Base-by-base conservation (phyloP, 164 flowering plant species). In the Dillenia suffruticosa region DNA sequence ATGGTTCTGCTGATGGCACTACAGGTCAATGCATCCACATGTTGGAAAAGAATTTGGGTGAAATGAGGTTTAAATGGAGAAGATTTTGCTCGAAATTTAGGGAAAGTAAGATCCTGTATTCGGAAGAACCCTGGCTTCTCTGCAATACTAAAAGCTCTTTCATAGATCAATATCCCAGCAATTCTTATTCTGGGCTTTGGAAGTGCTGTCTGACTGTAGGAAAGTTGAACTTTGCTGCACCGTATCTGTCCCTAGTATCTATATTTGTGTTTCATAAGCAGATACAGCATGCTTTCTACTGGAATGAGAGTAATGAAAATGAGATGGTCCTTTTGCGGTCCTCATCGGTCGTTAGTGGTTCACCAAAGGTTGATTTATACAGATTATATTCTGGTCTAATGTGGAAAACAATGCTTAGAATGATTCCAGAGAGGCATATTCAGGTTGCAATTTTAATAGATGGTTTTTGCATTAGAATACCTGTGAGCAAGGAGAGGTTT, bases 41-140 rank as follows among this genome's bases (percentile, higher is more conserved):
- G 74, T 44, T 85, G 65, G 72, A 75, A 63, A 63, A 51, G 40
- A 60, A 72, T 73, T 49, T 92, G 50, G 74, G 74, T 72, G 79
- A 76, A 55, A 60, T 84, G 84, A 84, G 84, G 81, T 64, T 65
- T 58, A 71, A 53, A 50, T 87, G 95, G 95, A 69, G 68, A 64
- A 68, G 53, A 17, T 62, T 53, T 69, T 59, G 70, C 62, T 45
- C 40, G 53, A 70, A 62, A 46, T 68, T 76, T 76, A 71, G 70
- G 63, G 79, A 65, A 56, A 67, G 60, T 68, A 66, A 69, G 54
- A 63, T 56, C 9, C 59, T 62, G 51, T 57, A 52, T 72, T 63
- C 71, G 64, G 83, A 78, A 62, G 58, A 57, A 52, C 96, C 97
- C n/a, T 82, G 77, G 68, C 58, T 89, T 71, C 79, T 89, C 46